These are phyloP conservation scores for Fusarium sp. DNA, from an alignment of 2,329 filamentous ascomycete genomes.

Conservation along the genomic window DNA sequence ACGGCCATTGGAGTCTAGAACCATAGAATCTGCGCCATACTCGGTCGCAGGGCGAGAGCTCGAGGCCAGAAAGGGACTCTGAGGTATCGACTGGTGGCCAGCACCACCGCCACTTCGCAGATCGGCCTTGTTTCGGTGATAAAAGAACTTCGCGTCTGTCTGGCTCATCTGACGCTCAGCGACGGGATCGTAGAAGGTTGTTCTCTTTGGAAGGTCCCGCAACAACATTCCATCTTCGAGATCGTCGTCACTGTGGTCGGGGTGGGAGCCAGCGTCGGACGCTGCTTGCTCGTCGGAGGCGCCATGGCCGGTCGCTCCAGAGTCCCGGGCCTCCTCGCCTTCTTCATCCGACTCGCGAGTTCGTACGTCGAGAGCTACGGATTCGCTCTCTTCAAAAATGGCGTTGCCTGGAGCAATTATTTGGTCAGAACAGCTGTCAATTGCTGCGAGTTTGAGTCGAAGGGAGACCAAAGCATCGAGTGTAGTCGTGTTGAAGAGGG, in stretches of 20 bases:
- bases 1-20: constrained; percentile 47
- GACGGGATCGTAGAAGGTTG: constrained; percentile 92
- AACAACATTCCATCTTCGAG: constrained; percentile 69
- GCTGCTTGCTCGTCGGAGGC: constrained; percentile 38
- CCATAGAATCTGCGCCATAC: constrained; percentile 51
- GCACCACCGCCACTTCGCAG: constrained; percentile 51
- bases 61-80: constrained; percentile 59
- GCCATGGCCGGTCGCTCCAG: constrained; percentile 39
- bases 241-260: constrained; percentile 42
- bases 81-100: constrained; percentile 58
- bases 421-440: constrained; percentile 18
- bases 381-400: constrained; percentile 38
- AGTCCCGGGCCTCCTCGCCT: constrained; percentile 41
- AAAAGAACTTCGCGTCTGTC: constrained; percentile 94
- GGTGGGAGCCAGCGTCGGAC: constrained; percentile 34
- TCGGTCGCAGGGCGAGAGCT: constrained; percentile 51
- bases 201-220: constrained; percentile 74
- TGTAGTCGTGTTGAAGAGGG: constrained; percentile 25
- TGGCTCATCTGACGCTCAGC: constrained; percentile 95
- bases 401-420: constrained; percentile 23
- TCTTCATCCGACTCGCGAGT: constrained; percentile 49
- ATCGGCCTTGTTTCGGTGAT: constrained; percentile 85
- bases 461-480: neutral
- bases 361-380: constrained; percentile 39
- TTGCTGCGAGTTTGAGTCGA: constrained; percentile 7